Base-by-base conservation (phyloP, 495 filamentous ascomycete species). In the Aspergillus bridgeri region DNA sequence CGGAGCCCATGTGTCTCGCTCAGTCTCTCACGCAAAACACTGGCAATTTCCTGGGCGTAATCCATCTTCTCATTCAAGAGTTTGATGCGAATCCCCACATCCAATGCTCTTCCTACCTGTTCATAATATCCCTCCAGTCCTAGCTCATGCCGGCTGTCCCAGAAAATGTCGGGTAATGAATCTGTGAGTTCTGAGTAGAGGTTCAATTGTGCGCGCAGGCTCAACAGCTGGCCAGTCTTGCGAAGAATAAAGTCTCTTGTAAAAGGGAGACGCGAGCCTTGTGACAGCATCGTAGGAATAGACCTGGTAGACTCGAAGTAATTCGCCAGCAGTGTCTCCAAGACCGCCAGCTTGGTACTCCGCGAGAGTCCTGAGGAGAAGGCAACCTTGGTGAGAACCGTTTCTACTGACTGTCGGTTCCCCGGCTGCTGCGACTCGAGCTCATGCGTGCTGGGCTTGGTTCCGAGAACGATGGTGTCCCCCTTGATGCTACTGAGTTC, bases 161-260 rank as follows among this genome's bases (percentile, higher is more conserved):
- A 98, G 72, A 98, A 97, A 24, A 98, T 81, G 72, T 98, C 94
- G 0, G 94, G 94, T 6, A 98, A 79, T 17, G 90, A 91, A 73
- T 98, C 94, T 0, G 94, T 98, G 51, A 98, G 82, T 68, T 98
- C 94, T 6, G 92, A 95, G 73, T 97, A 97, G 51, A 98, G 88
- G 67, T 98, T 98, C 48, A 98, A 77, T 67, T 96, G 93, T 6
- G 92, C 92, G 27, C 94, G 86, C 33, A 98, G 83, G 67, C 84
- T 87, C 9, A 98, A 80, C n/a, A 98, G 80, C 64, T 97, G 89
- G 24, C 93, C 94, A 0, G 94, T 97, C 68, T 98, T 98, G 54
- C 89, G 86, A 22, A 97, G 81, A 61, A 98, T 91, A 67, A 92
- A 90, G 42, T 80, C 76, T 42, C 90, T 80, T 19, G 84, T 89